These are phyloP conservation scores for Kwoniella bestiolae DNA, from an alignment of 768 basidiomycete species.

Conservation along the genomic window DNA sequence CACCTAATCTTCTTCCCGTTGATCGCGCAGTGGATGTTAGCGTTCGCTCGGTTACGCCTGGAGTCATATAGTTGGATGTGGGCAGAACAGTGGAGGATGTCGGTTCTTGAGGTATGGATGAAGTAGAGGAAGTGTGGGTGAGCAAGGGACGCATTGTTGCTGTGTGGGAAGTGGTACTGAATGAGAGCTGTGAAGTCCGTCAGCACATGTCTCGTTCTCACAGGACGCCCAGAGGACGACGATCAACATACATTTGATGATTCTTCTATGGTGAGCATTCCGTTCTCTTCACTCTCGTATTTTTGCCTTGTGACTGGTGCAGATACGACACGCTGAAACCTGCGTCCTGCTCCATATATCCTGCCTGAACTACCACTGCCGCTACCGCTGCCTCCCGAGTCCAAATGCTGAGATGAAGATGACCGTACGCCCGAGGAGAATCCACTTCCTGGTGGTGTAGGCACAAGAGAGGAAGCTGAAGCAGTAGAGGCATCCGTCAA, in stretches of 20 bases:
- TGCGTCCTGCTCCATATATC: constrained; percentile 25
- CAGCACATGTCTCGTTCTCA: neutral
- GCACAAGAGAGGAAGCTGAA: constrained; percentile 34
- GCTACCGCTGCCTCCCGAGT: constrained; percentile 13
- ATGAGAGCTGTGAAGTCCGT: constrained; percentile 26
- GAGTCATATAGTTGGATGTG: constrained; percentile 35
- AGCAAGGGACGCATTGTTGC: constrained; percentile 34
- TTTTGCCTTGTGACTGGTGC: constrained; percentile 33
- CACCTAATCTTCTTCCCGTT: constrained; percentile 41
- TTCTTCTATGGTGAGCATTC: constrained; percentile 4
- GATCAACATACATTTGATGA: constrained; percentile 15
- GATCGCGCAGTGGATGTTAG: constrained; percentile 33
- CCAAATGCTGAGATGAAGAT: constrained; percentile 5
- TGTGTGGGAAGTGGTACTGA: constrained; percentile 34
- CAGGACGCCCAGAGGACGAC: neutral
- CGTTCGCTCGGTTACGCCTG: constrained; percentile 42
- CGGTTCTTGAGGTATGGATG: constrained; percentile 21
- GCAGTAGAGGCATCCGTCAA: constrained; percentile 44
- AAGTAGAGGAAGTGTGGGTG: constrained; percentile 35
- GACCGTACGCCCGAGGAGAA: constrained; percentile 3
- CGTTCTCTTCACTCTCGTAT: constrained; percentile 14
- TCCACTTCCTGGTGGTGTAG: constrained; percentile 35
- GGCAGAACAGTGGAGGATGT: neutral
- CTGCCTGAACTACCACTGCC: constrained; percentile 19
- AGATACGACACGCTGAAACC: constrained; percentile 46